Conservation (phyloP, 2,329 filamentous ascomycete genomes). For the Botrytis galanthina region DNA sequence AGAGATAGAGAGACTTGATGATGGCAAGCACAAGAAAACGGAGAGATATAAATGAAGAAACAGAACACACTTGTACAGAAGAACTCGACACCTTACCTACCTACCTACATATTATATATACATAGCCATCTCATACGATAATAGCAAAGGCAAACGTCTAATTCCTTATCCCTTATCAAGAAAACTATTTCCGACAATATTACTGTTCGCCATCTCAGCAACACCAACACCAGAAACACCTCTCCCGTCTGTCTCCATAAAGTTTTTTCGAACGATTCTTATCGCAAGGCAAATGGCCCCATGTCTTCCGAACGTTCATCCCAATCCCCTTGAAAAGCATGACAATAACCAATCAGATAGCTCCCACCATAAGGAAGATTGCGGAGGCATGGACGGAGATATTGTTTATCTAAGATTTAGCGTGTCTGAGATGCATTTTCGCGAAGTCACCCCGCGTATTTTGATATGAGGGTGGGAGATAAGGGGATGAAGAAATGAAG, state of each 20-base stretch:
- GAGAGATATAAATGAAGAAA: not conserved
- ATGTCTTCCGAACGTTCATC: not conserved
- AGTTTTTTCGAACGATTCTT: not conserved
- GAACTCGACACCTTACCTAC: not conserved
- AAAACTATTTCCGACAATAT: not conserved
- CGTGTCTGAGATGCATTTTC: not conserved
- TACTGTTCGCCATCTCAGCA: not conserved
- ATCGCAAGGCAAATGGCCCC: not conserved
- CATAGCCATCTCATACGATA: not conserved
- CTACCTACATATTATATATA: not conserved
- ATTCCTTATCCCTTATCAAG: conserved; percentile 6
- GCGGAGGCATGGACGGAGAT: not conserved
- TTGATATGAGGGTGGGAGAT: not conserved
- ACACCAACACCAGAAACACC: not conserved
- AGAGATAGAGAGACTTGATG: not conserved
- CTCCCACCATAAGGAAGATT: not conserved
- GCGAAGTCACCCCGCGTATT: conserved; percentile 3
- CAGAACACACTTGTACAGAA: not conserved
- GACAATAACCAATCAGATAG: not conserved
- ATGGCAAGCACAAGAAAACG: not conserved
- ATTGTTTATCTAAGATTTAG: not conserved
- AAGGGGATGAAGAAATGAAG: conserved; percentile 1
- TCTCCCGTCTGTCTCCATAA: not conserved
- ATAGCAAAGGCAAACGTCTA: not conserved
- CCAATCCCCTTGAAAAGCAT: not conserved